phyloP scores from a whole-genome alignment of 306 rosid genomes.

The Vicia villosa region DNA sequence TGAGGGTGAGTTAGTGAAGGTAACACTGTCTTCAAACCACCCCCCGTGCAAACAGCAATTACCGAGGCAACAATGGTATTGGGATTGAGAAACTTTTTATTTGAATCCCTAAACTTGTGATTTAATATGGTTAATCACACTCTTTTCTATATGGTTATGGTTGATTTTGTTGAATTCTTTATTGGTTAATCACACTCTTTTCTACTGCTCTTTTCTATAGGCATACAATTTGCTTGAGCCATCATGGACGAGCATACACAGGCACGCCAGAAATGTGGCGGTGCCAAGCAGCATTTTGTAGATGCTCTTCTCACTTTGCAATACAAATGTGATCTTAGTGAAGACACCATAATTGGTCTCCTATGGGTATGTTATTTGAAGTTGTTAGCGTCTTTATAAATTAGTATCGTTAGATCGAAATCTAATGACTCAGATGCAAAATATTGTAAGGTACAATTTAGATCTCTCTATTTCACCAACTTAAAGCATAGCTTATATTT shows the following conservation, averaged over 20 bases:
- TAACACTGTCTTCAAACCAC: no score
- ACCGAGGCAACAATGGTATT: no score
- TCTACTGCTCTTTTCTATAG: no score
- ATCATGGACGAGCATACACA: conserved; percentile 91
- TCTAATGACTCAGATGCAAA: not conserved
- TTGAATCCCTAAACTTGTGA: no score
- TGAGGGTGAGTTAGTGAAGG: no score
- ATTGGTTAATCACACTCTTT: no score
- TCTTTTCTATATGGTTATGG: no score
- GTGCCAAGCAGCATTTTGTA: conserved; percentile 78
- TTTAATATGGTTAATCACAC: no score
- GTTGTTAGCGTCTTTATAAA: no score
- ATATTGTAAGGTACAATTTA: not conserved
- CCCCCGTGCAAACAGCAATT: no score
- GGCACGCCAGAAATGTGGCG: conserved; percentile 64
- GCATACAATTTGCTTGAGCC: conserved; percentile 68
- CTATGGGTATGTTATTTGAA: conserved; percentile 80
- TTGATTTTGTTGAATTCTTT: no score
- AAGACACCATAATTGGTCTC: conserved; percentile 89
- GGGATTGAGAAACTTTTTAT: no score
- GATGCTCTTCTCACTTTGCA: conserved; percentile 84
- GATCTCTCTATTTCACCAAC: not conserved
- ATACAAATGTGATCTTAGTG: conserved; percentile 77
- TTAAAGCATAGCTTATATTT: not conserved
- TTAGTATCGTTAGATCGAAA: not conserved